Conservation (phyloP, 306 rosid species). For the Prosopis cineraria region DNA sequence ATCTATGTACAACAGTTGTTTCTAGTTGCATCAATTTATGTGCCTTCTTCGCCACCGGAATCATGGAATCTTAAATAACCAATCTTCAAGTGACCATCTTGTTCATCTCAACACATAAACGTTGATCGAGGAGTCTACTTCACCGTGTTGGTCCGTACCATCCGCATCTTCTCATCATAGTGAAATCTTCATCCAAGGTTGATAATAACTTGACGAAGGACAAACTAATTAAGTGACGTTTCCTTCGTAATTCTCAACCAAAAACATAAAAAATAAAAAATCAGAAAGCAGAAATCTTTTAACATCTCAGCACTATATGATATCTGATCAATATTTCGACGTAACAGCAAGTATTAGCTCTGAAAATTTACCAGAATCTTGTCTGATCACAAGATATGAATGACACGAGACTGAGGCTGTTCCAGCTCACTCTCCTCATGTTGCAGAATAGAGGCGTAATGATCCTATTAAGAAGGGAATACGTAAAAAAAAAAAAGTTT, state of each 20-base stretch:
- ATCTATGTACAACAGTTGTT: conserved; percentile 6
- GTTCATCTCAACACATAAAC: neutral
- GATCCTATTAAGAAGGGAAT: conserved; percentile 32
- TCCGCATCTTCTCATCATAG: neutral
- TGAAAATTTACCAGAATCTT: neutral
- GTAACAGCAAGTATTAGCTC: neutral
- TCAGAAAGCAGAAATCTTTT: neutral
- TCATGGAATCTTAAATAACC: neutral
- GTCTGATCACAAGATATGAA: conserved; percentile 39
- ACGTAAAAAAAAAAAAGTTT: neutral
- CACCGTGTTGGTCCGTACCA: neutral
- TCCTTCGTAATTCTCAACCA: too few species aligned
- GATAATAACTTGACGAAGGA: neutral
- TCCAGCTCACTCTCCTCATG: conserved; percentile 45
- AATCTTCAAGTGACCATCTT: neutral
- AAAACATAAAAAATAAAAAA: too few species aligned
- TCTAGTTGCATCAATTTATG: neutral
- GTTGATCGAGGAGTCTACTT: neutral
- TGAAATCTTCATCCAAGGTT: conserved; percentile 24
- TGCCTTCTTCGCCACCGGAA: neutral
- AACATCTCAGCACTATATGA: neutral
- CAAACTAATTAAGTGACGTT: neutral
- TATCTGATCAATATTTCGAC: neutral
- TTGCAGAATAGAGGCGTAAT: conserved; percentile 17
- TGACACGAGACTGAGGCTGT: conserved; percentile 51